Evolutionary conservation across 345 rosid species (phyloP), one percentile per base, ranked within the genome.

Genomic region (Populus alba): DNA sequence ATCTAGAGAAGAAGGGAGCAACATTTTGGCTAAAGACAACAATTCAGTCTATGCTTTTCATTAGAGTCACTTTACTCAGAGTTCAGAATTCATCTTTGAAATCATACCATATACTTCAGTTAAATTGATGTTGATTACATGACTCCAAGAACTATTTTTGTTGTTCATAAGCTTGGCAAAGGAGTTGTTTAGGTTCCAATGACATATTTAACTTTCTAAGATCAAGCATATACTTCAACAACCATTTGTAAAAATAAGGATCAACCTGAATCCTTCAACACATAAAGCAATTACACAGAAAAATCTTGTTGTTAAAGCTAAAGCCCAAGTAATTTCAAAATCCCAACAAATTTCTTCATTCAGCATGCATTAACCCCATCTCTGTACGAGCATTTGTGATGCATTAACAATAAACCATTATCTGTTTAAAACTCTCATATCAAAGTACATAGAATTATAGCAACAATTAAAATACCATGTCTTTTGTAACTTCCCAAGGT

Each of bases 401-500:
- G 63, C 16, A 59, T 23, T n/a, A 59, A 59, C 16, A 59, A 10
- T n/a, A 59, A 59, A 59, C 29, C 59, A 53, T 23, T 69, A n/a
- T 16, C 31, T 39, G 51, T 23, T 53, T 31, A 18, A 38, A 33
- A 22, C 49, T 20, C 22, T 20, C 71, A 2, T 18, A 5, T 38
- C 4, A 45, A 33, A 33, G 38, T 38, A 66, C 47, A 3, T 25
- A 75, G 11, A 53, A 39, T 43, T 22, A 65, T 6, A 41, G 18
- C 31, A 38, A 4, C 12, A 68, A 70, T 12, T 25, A 35, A 80
- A 92, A 74, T 41, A 95, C 99, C 92, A 93, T 88, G 85, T 95
- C 99, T 86, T 70, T 90, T 1, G 99, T 85, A 67, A 95, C 88
- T 86, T 91, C 96, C 98, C 93, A 93, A 70, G 99, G 99, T 66